Evolutionary conservation across 208 protist genomes (phyloP), one percentile per base, ranked within the genome.

Genomic region (Phytomonas sp.): DNA sequence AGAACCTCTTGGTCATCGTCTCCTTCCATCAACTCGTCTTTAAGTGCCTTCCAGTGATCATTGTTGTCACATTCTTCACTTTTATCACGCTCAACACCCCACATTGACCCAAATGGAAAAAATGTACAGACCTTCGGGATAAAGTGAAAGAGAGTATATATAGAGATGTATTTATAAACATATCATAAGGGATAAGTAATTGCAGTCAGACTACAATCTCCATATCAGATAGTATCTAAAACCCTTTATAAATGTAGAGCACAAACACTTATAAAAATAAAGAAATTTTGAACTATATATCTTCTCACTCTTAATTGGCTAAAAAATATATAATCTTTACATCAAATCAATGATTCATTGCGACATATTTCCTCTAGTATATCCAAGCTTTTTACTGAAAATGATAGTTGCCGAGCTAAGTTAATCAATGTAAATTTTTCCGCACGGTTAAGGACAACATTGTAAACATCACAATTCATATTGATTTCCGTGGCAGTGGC

Each of bases 401-500:
- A 83, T 20, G 89, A 78, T 17, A 97, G 67, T 67, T 97, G 88
- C 0, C 89, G 79, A 0, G 81, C 85, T 17, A 93, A 67, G 70
- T 96, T 95, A 29, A 97, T 73, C 15, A 97, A 77, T 11, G 91
- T 85, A 34, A 96, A 87, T 62, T 83, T 84, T 32, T 96, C 89
- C 17, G 84, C 77, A 36, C 91, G 72, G 67, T 89, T 77, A 1
- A 97, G 43, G n/a, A 60, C 61, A 33, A 71, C 62, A 5, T 8
- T 30, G 0, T 74, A 64, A 23, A 59, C 43, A 13, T 83, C 72
- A 11, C 59, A 71, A 62, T 76, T 70, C 76, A 88, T 85, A 20
- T 93, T 83, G 64, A 97, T 83, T 59, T 92, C 86, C 63, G 96
- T 75, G 4, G 93, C 93, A 0, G 88, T 93, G 0, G 84, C 78